phyloP scores from a whole-genome alignment of 2,329 filamentous ascomycete species.

The Aspergillus floridensis region DNA sequence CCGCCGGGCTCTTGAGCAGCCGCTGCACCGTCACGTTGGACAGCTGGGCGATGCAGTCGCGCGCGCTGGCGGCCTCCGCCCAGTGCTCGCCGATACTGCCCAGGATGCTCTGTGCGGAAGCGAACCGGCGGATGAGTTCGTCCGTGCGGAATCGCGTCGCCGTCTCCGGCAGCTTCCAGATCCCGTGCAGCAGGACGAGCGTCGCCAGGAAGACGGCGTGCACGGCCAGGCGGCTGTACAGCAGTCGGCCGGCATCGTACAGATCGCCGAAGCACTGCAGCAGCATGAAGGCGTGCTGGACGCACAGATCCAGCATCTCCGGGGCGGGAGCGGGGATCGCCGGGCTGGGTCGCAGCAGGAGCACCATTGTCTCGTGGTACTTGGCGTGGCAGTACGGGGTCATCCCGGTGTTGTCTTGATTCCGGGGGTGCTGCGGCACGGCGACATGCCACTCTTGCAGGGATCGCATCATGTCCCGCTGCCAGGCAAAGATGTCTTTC shows the following conservation, averaged over 20 bases:
- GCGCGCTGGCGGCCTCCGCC: conserved; percentile 43
- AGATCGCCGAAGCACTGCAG: conserved; percentile 45
- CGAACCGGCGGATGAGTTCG: conserved; percentile 43
- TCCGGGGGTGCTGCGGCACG: conserved; percentile 31
- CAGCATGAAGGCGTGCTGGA: conserved; percentile 43
- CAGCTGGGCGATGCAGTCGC: conserved; percentile 32
- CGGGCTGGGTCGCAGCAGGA: conserved; percentile 53
- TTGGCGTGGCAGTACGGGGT: conserved; percentile 43
- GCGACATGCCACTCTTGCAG: conserved; percentile 43
- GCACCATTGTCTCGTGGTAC: conserved; percentile 51
- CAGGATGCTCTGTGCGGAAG: conserved; percentile 47
- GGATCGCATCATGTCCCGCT: conserved; percentile 41
- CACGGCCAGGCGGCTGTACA: conserved; percentile 51
- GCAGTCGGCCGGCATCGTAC: conserved; percentile 46
- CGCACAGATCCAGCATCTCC: conserved; percentile 43
- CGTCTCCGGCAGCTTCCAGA: conserved; percentile 48
- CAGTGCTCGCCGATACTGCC: conserved; percentile 55
- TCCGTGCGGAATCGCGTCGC: conserved; percentile 39
- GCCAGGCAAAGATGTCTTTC: conserved; percentile 48
- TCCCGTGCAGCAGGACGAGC: conserved; percentile 52
- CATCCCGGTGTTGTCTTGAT: conserved; percentile 10
- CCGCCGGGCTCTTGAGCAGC: conserved; percentile 14
- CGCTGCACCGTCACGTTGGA: conserved; percentile 27
- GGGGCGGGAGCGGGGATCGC: conserved; percentile 50
- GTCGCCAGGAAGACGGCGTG: conserved; percentile 51